Evolutionary conservation across 2,329 filamentous ascomycete species (phyloP).

Genomic region (Ilyonectria destructans): DNA sequence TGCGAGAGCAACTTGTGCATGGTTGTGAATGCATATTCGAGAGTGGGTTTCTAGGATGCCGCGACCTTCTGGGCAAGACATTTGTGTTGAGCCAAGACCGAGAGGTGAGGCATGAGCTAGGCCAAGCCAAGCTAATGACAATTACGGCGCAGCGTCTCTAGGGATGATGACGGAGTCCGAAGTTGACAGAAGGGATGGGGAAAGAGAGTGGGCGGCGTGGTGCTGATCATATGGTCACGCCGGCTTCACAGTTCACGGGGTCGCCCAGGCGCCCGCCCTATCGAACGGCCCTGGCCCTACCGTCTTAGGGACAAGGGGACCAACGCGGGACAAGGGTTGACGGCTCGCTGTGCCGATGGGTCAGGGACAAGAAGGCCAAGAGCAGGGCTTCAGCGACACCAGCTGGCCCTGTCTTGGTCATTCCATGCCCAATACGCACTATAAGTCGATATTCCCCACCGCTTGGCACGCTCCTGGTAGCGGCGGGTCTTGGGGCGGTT

Average conservation of each 20-base stretch:
- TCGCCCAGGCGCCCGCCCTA: neutral
- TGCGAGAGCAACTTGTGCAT: neutral
- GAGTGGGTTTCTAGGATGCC: neutral
- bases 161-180: neutral
- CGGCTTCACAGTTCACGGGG: neutral
- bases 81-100: neutral
- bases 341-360: neutral
- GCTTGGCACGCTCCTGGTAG: neutral
- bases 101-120: neutral
- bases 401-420: neutral
- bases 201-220: too few relatives aligned
- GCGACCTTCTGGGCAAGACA: neutral
- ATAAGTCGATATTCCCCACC: slow-evolving; percentile 2
- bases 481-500: slow-evolving; percentile 1
- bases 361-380: neutral
- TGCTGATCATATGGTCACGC: neutral
- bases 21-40: neutral
- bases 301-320: neutral
- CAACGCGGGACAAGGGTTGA: neutral
- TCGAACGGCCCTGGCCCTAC: neutral
- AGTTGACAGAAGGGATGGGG: neutral
- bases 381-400: neutral
- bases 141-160: neutral
- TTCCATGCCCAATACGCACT: neutral
- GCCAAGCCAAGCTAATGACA: neutral